phyloP scores from a whole-genome alignment of 2,329 filamentous ascomycete species.

The Cercospora citrullina region DNA sequence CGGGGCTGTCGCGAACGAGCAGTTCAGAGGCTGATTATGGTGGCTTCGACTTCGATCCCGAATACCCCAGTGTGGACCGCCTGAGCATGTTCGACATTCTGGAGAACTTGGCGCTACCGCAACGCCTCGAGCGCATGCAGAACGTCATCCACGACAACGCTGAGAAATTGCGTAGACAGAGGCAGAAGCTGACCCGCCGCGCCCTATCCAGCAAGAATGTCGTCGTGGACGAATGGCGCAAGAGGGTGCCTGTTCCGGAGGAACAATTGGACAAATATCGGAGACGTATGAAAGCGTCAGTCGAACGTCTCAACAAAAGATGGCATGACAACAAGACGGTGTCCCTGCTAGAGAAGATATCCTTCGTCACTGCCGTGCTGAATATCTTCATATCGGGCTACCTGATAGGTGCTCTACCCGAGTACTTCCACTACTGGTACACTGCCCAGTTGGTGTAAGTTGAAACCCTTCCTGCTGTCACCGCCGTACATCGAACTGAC shows the following conservation, averaged over 20 bases:
- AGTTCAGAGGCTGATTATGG: slow-evolving; percentile 78
- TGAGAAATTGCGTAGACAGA: slow-evolving; percentile 78
- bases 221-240: slow-evolving; percentile 90
- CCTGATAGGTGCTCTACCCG: slow-evolving; percentile 79
- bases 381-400: slow-evolving; percentile 98
- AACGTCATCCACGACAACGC: slow-evolving; percentile 78
- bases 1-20: slow-evolving; percentile 68
- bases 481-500: slow-evolving; percentile 20
- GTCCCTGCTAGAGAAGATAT: slow-evolving; percentile 86
- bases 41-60: slow-evolving; percentile 81
- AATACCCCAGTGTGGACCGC: slow-evolving; percentile 83
- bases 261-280: slow-evolving; percentile 91
- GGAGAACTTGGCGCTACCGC: slow-evolving; percentile 85
- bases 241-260: slow-evolving; percentile 74
- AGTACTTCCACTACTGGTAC: slow-evolving; percentile 92
- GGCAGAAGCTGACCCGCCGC: slow-evolving; percentile 74
- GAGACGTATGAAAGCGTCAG: slow-evolving; percentile 79
- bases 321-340: slow-evolving; percentile 92
- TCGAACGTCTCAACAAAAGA: slow-evolving; percentile 79
- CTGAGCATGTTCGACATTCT: slow-evolving; percentile 90
- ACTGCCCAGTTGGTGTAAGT: slow-evolving; percentile 39
- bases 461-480: neutral
- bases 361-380: slow-evolving; percentile 92
- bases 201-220: slow-evolving; percentile 79
- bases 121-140: slow-evolving; percentile 88